These are phyloP conservation scores for Dimocarpus longan DNA, from an alignment of 345 rosid genomes.

Conservation along the genomic window DNA sequence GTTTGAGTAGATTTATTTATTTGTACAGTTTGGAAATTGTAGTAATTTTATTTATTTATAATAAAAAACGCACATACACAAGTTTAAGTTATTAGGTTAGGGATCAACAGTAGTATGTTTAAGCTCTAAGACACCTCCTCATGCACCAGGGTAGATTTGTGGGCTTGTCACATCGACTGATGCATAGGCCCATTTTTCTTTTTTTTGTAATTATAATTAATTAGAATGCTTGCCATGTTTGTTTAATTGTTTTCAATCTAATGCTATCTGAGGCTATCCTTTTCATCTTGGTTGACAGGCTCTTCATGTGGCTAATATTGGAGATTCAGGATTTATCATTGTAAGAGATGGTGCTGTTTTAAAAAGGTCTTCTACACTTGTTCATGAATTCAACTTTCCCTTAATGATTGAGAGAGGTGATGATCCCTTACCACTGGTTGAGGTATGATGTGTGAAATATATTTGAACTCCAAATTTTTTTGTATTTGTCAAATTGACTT, in stretches of 20 bases:
- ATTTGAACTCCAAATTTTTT: background rate
- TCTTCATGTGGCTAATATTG: conserved; percentile 68
- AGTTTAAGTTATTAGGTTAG: too few species aligned
- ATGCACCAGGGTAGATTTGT: background rate
- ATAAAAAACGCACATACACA: too few species aligned
- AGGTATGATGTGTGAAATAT: conserved; percentile 43
- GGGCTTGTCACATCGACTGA: background rate
- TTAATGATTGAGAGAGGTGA: conserved; percentile 52
- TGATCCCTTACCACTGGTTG: conserved; percentile 46
- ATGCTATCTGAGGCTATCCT: background rate
- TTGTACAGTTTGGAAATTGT: too few species aligned
- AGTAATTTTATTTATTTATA: too few species aligned
- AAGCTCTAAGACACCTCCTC: background rate
- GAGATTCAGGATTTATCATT: conserved; percentile 77
- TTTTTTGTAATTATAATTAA: background rate
- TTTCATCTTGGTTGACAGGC: conserved; percentile 41
- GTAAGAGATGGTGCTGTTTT: conserved; percentile 54
- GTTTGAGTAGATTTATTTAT: too few species aligned
- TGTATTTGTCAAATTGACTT: background rate
- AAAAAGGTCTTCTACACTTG: conserved; percentile 61
- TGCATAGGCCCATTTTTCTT: background rate
- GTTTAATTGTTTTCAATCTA: background rate
- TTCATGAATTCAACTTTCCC: conserved; percentile 70
- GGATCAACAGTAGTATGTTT: too few species aligned
- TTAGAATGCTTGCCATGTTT: background rate